Percentiles rank a stretch among this genome's conserved stretches.
Conservation (phyloP, 805 yeast genomes). For the Komagataella ulmi region DNA sequence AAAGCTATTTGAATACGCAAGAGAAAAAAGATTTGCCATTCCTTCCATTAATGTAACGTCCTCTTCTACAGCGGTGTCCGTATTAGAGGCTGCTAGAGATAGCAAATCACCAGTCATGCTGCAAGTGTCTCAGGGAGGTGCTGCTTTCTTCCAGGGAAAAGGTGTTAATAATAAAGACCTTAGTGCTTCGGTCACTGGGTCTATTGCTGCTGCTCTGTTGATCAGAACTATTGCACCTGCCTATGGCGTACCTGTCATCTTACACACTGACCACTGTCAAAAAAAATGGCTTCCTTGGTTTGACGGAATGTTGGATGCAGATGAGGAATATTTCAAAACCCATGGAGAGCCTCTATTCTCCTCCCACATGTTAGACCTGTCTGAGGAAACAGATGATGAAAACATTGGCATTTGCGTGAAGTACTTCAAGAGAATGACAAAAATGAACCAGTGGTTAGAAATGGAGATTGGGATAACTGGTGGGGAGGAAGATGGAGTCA, state of each 20-base stretch:
- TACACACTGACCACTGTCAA: conserved; percentile 99
- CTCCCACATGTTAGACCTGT: conserved; percentile 96
- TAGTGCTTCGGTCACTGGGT: conserved; percentile 87
- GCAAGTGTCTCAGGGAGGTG: conserved; percentile 98
- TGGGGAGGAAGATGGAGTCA: conserved; percentile 99
- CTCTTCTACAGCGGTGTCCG: conserved; percentile 93
- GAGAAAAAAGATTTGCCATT: conserved; percentile 85
- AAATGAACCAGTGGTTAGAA: conserved; percentile 95
- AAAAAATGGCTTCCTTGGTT: conserved; percentile 96
- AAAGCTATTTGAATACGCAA: conserved; percentile 81
- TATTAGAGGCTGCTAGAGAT: conserved; percentile 95
- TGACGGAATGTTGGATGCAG: conserved; percentile 96
- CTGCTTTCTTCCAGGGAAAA: conserved; percentile 99
- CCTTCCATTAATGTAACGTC: conserved; percentile 99
- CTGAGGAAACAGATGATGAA: conserved; percentile 93
- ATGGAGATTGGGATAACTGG: conserved; percentile 99
- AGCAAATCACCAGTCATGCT: conserved; percentile 87
- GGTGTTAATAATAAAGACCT: conserved; percentile 92
- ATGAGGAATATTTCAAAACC: conserved; percentile 76
- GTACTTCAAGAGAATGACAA: conserved; percentile 90
- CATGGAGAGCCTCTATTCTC: conserved; percentile 96
- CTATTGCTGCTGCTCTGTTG: conserved; percentile 96
- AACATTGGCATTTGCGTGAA: conserved; percentile 89
- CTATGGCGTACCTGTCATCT: conserved; percentile 91
- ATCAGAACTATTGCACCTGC: conserved; percentile 93